Evolutionary conservation across 2,329 filamentous ascomycete species (phyloP).

Genomic region (Xylariaceae sp.): DNA sequence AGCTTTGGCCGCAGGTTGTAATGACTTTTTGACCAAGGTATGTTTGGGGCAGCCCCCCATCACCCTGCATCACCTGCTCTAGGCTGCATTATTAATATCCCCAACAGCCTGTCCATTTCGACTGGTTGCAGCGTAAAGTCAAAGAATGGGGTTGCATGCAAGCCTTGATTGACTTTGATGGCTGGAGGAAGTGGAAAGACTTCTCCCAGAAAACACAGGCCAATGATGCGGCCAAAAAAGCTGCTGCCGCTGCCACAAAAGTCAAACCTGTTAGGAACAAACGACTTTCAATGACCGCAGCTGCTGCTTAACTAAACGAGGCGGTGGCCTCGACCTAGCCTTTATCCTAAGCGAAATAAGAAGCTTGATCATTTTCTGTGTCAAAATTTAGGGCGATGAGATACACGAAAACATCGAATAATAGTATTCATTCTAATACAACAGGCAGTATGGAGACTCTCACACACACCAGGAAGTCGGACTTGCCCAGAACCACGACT

Average conservation of each 20-base stretch:
- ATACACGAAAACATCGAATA: too few species aligned
- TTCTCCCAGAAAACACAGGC: slow-evolving; percentile 54
- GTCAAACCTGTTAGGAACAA: slow-evolving; percentile 44
- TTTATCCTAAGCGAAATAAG: too few species aligned
- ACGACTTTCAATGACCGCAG: slow-evolving; percentile 37
- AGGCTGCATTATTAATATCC: slow-evolving; percentile 5
- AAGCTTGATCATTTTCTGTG: too few species aligned
- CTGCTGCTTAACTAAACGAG: slow-evolving; percentile 12
- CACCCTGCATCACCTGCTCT: background rate
- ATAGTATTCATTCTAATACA: too few species aligned
- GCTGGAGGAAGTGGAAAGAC: slow-evolving; percentile 97
- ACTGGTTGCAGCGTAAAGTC: slow-evolving; percentile 95
- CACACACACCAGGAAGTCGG: too few species aligned
- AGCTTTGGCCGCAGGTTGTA: slow-evolving; percentile 90
- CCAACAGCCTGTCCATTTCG: slow-evolving; percentile 87
- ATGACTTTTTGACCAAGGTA: slow-evolving; percentile 98
- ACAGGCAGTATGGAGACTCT: too few species aligned
- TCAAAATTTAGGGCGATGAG: too few species aligned
- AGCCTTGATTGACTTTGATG: slow-evolving; percentile 95
- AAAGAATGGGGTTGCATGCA: slow-evolving; percentile 99
- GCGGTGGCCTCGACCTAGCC: too few species aligned
- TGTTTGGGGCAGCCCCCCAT: slow-evolving; percentile 22
- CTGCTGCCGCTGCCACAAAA: slow-evolving; percentile 32
- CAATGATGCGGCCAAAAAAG: slow-evolving; percentile 43
- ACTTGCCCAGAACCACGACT: too few species aligned